Percentiles rank a stretch among this genome's conserved stretches.
phyloP scores from a whole-genome alignment of 2,329 filamentous ascomycete species.

The Teratosphaeria pseudoeucalypti region DNA sequence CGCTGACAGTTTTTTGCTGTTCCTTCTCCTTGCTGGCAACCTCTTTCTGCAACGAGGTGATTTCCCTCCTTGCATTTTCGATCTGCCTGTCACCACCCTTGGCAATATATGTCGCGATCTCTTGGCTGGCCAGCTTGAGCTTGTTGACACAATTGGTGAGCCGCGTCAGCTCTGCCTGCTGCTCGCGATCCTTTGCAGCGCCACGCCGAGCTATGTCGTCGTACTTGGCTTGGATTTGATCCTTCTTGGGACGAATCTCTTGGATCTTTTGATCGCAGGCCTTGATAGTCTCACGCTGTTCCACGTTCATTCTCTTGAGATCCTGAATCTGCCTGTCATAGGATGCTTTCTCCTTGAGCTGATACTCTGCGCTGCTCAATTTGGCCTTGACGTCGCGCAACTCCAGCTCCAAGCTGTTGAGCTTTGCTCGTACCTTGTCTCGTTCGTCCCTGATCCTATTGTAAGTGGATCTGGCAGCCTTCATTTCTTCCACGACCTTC shows the following conservation, averaged over 20 bases:
- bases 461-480: conserved; percentile 52
- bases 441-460: conserved; percentile 57
- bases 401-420: conserved; percentile 60
- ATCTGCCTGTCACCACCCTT: conserved; percentile 65
- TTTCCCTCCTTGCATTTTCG: conserved; percentile 56
- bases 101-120: conserved; percentile 71
- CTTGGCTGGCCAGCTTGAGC: conserved; percentile 61
- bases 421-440: conserved; percentile 58
- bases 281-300: conserved; percentile 61
- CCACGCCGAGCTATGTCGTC: conserved; percentile 67
- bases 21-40: conserved; percentile 58
- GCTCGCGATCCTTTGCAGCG: conserved; percentile 59
- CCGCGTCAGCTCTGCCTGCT: conserved; percentile 59
- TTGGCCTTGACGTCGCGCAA: conserved; percentile 64
- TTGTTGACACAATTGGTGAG: conserved; percentile 67
- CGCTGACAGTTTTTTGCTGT: conserved; percentile 53
- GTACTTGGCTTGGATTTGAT: conserved; percentile 62
- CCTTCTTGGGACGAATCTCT: conserved; percentile 62
- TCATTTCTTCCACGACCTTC: conserved; percentile 55
- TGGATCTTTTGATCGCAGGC: conserved; percentile 63
- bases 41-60: conserved; percentile 55
- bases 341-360: conserved; percentile 70
- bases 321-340: conserved; percentile 63
- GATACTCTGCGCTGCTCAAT: conserved; percentile 57
- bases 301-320: conserved; percentile 55